phyloP scores from a whole-genome alignment of 2,329 filamentous ascomycete species.

The Pseudomassariella vexata region DNA sequence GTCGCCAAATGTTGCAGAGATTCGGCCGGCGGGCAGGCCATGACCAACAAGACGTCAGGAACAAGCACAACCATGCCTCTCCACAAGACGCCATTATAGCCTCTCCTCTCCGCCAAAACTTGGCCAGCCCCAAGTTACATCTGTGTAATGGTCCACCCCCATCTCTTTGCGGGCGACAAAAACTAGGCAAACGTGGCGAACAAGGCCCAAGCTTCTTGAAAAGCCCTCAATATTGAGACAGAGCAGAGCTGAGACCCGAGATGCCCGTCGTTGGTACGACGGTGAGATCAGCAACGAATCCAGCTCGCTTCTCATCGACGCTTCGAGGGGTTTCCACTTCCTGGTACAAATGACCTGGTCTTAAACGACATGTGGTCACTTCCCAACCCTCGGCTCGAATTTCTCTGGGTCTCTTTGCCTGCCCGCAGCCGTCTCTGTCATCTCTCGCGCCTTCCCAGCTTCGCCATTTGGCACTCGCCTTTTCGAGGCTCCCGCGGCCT shows the following conservation, averaged over 20 bases:
- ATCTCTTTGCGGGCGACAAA: neutral
- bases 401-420: conserved; percentile 10
- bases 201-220: conserved; percentile 16
- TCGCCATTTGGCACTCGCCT: conserved; percentile 13
- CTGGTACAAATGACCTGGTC: neutral
- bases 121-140: too few species aligned
- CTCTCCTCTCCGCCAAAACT: too few species aligned
- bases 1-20: too few species aligned
- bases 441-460: too few species aligned
- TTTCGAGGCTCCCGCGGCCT: conserved; percentile 15
- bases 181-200: conserved; percentile 17
- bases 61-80: too few species aligned
- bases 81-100: too few species aligned
- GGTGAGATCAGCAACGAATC: conserved; percentile 24
- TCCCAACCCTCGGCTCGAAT: too few species aligned
- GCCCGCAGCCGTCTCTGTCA: conserved; percentile 16
- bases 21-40: too few species aligned
- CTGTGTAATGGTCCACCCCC: too few species aligned
- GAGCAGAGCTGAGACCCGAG: conserved; percentile 12
- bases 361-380: conserved; percentile 5
- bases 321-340: conserved; percentile 5
- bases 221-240: conserved; percentile 12
- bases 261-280: conserved; percentile 21
- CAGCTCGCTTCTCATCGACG: conserved; percentile 12
- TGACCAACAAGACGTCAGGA: too few species aligned